Evolutionary conservation across 208 protist species (phyloP).

Genomic region (Crithidia fasciculata): DNA sequence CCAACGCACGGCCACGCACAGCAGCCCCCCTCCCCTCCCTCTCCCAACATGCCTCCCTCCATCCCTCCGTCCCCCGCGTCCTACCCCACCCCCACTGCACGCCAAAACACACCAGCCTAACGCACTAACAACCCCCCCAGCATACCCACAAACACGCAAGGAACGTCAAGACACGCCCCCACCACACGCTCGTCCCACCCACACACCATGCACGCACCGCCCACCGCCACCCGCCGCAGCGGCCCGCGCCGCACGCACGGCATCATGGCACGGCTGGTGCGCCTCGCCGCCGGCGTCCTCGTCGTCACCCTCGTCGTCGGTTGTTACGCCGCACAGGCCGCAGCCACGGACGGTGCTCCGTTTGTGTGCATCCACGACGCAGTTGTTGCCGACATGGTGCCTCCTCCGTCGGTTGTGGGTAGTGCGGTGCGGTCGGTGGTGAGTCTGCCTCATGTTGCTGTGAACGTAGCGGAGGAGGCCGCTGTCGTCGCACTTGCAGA

Average conservation of each 20-base stretch:
- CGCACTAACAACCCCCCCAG: no score
- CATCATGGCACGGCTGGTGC: constrained; percentile 15
- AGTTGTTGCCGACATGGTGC: no score
- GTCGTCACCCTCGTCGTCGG: constrained; percentile 24
- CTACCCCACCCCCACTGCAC: no score
- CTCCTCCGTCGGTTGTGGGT: no score
- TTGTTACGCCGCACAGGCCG: no score
- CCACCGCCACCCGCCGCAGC: background rate
- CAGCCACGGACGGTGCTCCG: constrained; percentile 20
- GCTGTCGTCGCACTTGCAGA: background rate
- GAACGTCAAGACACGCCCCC: background rate
- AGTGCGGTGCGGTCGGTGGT: no score
- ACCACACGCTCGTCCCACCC: background rate
- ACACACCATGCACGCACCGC: background rate
- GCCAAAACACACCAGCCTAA: no score
- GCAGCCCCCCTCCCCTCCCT: no score
- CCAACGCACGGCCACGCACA: no score
- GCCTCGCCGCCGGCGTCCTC: constrained; percentile 36
- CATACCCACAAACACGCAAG: background rate
- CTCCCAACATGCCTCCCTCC: no score
- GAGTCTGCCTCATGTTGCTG: constrained; percentile 11
- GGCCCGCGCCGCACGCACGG: constrained; percentile 9
- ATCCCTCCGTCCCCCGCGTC: no score
- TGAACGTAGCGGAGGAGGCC: background rate
- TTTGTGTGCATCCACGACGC: constrained; percentile 21